Base-by-base conservation (phyloP, 371 early-diverging fungal genomes). In the Cokeromyces recurvatus region DNA sequence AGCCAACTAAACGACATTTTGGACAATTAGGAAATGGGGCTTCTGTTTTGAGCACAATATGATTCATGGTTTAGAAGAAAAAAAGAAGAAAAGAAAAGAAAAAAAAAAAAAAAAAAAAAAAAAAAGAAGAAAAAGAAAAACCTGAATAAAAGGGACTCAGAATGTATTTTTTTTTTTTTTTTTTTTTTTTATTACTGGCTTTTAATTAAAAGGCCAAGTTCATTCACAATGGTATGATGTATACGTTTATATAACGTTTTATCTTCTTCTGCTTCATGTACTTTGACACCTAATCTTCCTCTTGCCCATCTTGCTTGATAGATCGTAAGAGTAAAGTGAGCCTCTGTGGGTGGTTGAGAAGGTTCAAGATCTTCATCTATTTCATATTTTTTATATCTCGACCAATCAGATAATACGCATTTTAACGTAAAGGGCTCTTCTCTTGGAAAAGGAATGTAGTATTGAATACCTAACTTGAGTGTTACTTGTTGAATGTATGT, bases 291-390 rank as follows among this genome's bases (percentile, higher is more conserved):
- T 9, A 62, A 38, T 21, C 65, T 59, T 15, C 67, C 63, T 21
- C 62, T 58, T 11, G 65, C 65, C 69, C 69, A 69, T 3, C 65
- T 51, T 21, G 69, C 69, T 37, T 69, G 62, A 45, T 64, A 69
- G 8, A 29, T 11, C 14, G 7, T 34, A n/a, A n/a, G n/a, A n/a
- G n/a, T n/a, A n/a, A n/a, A n/a, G n/a, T n/a, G n/a, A n/a, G n/a
- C n/a, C n/a, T n/a, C n/a, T n/a, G n/a, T n/a, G n/a, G n/a, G n/a
- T n/a, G n/a, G n/a, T n/a, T n/a, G n/a, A n/a, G n/a, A n/a, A n/a
- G n/a, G n/a, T 32, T 41, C 38, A 2, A 32, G 2, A 6, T 23
- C 46, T 35, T 46, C 43, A 34, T 40, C 40, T 11, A 32, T 19
- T 7, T 7, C 34, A 23, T 25, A 16, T 9, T 37, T 21, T 2